These are phyloP conservation scores for Komagataella pseudopastoris DNA, from an alignment of 805 yeast species.

Conservation along the genomic window DNA sequence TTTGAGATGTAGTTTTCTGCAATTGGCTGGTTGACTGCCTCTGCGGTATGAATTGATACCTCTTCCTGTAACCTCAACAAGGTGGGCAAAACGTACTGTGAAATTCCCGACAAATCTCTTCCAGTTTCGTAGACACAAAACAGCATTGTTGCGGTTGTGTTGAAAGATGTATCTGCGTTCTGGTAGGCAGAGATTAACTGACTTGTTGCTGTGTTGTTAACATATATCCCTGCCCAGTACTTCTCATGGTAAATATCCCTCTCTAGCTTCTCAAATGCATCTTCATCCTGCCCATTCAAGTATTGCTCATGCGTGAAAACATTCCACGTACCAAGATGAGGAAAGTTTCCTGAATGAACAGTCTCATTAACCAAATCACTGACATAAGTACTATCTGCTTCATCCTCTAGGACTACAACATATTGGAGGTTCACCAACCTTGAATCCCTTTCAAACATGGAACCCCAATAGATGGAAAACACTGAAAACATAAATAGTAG, in stretches of 20 bases:
- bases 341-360: slow-evolving; percentile 12
- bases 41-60: slow-evolving; percentile 12
- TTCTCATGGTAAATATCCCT: slow-evolving; percentile 30
- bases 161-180: slow-evolving; percentile 18
- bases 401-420: slow-evolving; percentile 25
- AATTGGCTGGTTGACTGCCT: slow-evolving; percentile 15
- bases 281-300: slow-evolving; percentile 16
- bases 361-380: background rate
- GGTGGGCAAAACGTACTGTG: slow-evolving; percentile 28
- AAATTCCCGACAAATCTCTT: slow-evolving; percentile 41
- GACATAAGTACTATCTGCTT: slow-evolving; percentile 3
- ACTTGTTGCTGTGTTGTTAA: slow-evolving; percentile 31
- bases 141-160: slow-evolving; percentile 10
- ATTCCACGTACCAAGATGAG: slow-evolving; percentile 13
- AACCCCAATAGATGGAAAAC: slow-evolving; percentile 37
- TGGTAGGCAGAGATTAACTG: slow-evolving; percentile 25
- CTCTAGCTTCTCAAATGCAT: slow-evolving; percentile 4
- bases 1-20: slow-evolving; percentile 7
- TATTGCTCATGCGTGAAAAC: slow-evolving; percentile 22
- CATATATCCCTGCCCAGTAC: slow-evolving; percentile 53
- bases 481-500: slow-evolving; percentile 22
- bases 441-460: slow-evolving; percentile 19
- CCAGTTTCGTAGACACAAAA: slow-evolving; percentile 39
- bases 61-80: slow-evolving; percentile 21
- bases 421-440: slow-evolving; percentile 21